phyloP scores from a whole-genome alignment of 1,139 yeast genomes.

The Yarrowia galli region DNA sequence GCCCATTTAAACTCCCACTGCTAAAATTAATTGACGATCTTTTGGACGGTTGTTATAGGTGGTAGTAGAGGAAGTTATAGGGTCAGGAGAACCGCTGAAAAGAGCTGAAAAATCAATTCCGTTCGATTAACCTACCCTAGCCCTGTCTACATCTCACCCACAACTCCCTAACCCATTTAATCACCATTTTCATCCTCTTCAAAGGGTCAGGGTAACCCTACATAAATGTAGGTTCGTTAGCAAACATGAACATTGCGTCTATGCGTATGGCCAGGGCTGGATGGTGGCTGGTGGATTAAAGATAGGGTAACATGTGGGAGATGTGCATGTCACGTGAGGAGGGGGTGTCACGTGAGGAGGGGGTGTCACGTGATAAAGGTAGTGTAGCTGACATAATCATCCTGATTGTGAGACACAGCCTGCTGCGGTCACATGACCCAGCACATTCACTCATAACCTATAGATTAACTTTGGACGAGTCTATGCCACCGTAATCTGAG shows the following conservation, averaged over 20 bases:
- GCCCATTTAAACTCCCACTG: slow-evolving; percentile 21
- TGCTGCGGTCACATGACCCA: not conserved
- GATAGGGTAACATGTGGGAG: slow-evolving; percentile 21
- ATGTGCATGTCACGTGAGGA: not conserved
- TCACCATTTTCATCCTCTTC: not conserved
- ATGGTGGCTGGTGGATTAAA: slow-evolving; percentile 5
- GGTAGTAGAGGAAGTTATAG: too few species aligned
- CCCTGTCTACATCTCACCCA: too few species aligned
- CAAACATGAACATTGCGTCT: slow-evolving; percentile 32
- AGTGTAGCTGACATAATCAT: too few species aligned
- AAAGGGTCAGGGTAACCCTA: slow-evolving; percentile 9
- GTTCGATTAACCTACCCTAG: too few species aligned
- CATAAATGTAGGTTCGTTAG: not conserved
- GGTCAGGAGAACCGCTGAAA: too few species aligned
- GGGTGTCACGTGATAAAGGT: not conserved
- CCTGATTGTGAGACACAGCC: too few species aligned
- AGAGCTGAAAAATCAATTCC: too few species aligned
- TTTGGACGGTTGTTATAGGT: too few species aligned
- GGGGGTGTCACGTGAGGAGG: too few species aligned
- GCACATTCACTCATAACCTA: not conserved
- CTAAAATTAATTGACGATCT: slow-evolving; percentile 12
- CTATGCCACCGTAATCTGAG: slow-evolving; percentile 9
- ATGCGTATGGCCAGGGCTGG: slow-evolving; percentile 27
- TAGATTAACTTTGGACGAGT: not conserved
- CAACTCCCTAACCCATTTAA: too few species aligned